A percentile compares a stretch with the other conserved stretches of the same genome.
Evolutionary conservation across 2,329 filamentous ascomycete genomes (phyloP).

Genomic region (Cercospora janseana): DNA sequence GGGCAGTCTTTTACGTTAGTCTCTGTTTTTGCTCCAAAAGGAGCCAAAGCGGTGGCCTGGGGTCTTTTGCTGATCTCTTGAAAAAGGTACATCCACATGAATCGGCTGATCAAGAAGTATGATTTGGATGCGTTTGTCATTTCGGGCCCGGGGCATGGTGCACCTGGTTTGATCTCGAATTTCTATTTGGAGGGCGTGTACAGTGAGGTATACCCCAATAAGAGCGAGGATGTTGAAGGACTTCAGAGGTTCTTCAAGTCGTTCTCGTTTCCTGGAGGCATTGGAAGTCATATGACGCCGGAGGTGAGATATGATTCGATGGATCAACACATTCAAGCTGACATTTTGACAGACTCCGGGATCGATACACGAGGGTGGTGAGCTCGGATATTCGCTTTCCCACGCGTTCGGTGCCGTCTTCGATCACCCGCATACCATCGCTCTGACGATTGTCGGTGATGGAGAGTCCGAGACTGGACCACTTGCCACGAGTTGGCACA

Average conservation of each 20-base stretch:
- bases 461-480: slow-evolving; percentile 80
- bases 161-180: slow-evolving; percentile 72
- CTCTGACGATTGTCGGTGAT: slow-evolving; percentile 75
- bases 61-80: slow-evolving; percentile 9
- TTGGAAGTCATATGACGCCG: slow-evolving; percentile 71
- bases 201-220: slow-evolving; percentile 73
- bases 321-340: background rate
- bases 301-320: slow-evolving; percentile 1
- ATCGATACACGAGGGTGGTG: slow-evolving; percentile 70
- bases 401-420: slow-evolving; percentile 77
- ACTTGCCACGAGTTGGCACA: slow-evolving; percentile 76
- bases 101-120: slow-evolving; percentile 77
- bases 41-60: too few species aligned
- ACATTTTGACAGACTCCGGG: slow-evolving; percentile 64
- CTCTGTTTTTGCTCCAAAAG: background rate
- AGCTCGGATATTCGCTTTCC: slow-evolving; percentile 77
- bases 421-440: slow-evolving; percentile 71
- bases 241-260: slow-evolving; percentile 77
- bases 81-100: slow-evolving; percentile 71
- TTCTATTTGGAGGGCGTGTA: slow-evolving; percentile 76
- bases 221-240: slow-evolving; percentile 65
- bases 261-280: slow-evolving; percentile 77
- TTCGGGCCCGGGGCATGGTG: slow-evolving; percentile 74
- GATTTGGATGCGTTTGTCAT: slow-evolving; percentile 68
- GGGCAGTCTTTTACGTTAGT: slow-evolving; percentile 68